Evolutionary conservation across 2,329 filamentous ascomycete genomes (phyloP).

Genomic region (Aspergillus transmontanensis): DNA sequence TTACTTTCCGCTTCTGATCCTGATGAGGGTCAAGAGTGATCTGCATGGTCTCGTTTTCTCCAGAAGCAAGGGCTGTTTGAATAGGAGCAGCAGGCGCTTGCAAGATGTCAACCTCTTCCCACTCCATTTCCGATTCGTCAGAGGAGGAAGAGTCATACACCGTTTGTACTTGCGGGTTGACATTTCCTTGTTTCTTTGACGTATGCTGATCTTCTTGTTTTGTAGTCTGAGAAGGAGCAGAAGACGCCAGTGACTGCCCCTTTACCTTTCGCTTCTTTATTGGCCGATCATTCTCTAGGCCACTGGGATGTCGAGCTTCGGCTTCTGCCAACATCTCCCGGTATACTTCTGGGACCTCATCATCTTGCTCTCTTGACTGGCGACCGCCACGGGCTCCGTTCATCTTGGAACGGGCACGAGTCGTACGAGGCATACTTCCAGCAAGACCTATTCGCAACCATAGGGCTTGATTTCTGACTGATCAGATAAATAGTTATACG

Average conservation of each 20-base stretch:
- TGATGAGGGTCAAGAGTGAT: conserved; percentile 41
- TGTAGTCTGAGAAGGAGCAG: neutral
- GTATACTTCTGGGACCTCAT: conserved; percentile 41
- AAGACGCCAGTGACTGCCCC: conserved; percentile 23
- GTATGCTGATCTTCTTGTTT: conserved; percentile 17
- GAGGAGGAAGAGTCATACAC: conserved; percentile 47
- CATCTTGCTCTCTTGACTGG: conserved; percentile 21
- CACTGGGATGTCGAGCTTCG: conserved; percentile 33
- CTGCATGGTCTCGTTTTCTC: conserved; percentile 33
- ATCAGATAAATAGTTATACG: neutral
- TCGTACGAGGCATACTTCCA: conserved; percentile 25
- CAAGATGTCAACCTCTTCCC: conserved; percentile 61
- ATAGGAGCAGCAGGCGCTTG: conserved; percentile 28
- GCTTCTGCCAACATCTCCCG: conserved; percentile 46
- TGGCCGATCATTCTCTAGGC: conserved; percentile 29
- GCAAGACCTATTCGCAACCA: conserved; percentile 8
- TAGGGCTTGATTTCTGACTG: conserved; percentile 8
- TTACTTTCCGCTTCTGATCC: conserved; percentile 25
- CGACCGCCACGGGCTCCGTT: conserved; percentile 15
- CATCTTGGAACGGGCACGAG: conserved; percentile 19
- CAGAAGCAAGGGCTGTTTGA: conserved; percentile 19
- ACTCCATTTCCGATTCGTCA: conserved; percentile 64
- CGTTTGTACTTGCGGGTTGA: conserved; percentile 29
- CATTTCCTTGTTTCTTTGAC: conserved; percentile 13
- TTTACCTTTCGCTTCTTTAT: conserved; percentile 44